A percentile compares a stretch with the other conserved stretches of the same genome.
These are phyloP conservation scores for Calendula officinalis DNA, from an alignment of 129 eudicot species.

Conservation along the genomic window DNA sequence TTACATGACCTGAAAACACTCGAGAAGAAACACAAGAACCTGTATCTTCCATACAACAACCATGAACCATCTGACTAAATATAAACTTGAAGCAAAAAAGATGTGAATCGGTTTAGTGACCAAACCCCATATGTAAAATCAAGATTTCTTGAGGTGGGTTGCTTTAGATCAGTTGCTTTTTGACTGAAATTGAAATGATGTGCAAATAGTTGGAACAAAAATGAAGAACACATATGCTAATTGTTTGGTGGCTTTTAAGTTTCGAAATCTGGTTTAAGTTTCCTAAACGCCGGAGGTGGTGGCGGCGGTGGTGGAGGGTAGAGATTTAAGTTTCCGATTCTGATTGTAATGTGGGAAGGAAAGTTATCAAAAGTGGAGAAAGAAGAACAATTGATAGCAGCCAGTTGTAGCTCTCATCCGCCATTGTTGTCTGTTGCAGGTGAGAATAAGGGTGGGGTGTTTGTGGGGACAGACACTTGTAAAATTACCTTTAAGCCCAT, in stretches of 20 bases:
- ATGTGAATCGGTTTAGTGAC: not conserved
- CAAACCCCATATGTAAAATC: constrained; percentile 8
- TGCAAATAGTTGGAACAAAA: constrained; percentile 5
- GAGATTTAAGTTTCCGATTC: too few relatives aligned
- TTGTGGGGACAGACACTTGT: too few relatives aligned
- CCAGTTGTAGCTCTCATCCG: too few relatives aligned
- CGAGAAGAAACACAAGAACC: constrained; percentile 19
- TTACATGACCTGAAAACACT: constrained; percentile 26
- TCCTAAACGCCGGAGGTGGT: too few relatives aligned
- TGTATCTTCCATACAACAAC: constrained; percentile 14
- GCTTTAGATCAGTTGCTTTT: constrained; percentile 17
- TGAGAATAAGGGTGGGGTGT: too few relatives aligned
- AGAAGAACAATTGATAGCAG: too few relatives aligned
- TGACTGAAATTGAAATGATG: constrained; percentile 18
- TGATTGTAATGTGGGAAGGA: too few relatives aligned
- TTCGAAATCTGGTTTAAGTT: too few relatives aligned
- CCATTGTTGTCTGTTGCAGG: too few relatives aligned
- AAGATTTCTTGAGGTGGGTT: constrained; percentile 20
- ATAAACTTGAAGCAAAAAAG: not conserved
- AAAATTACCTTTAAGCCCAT: too few relatives aligned
- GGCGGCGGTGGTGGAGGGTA: too few relatives aligned
- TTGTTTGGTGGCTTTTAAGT: constrained; percentile 28
- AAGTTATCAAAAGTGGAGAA: too few relatives aligned
- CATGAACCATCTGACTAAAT: constrained; percentile 17
- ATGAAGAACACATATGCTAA: constrained; percentile 14